Evolutionary conservation across 768 basidiomycete genomes (phyloP), one percentile per base, ranked within the genome.

Genomic region (Amyloporia xantha): DNA sequence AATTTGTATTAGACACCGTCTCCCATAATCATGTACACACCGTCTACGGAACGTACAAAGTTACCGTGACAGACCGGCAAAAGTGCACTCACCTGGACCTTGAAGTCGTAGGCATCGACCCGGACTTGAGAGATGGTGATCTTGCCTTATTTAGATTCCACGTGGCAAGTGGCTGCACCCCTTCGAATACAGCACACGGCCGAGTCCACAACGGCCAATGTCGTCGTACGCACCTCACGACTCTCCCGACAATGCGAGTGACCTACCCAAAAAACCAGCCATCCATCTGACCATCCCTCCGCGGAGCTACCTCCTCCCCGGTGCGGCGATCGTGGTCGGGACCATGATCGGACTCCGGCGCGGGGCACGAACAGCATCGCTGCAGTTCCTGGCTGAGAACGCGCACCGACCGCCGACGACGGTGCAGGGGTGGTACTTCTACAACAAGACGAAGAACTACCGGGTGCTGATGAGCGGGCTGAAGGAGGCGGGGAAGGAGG

Each of bases 371-470:
- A 72, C 66, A 41, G 81, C 85, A n/a, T 76, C 79, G 11, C 69
- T 92, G 63, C 84, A 81, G 44, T 94, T 87, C 65, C 75, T 93
- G 43, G 91, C 91, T n/a, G 91, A 95, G 66, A 94, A 95, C 64
- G 91, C 83, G 38, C 92, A 95, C 66, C 76, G 89, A 48, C 76
- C 86, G 41, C 91, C 91, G 19, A 83, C 69, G 56, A 95, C 92
- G 25, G 76, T 91, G 50, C 79, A 84, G 56, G 92, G 92, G 50
- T 94, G 92, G 91, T 95, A 93, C 66, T 86, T 91, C 59, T 94
- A 95, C 79, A 87, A 91, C 64, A 94, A 94, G 73, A 92, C 90
- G 24, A 95, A 94, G 67, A 94, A 94, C 71, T 94, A 93, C 73
- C 74, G 79, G 57, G 79, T 92, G 56, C 75, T 91, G 60, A 73